These are phyloP conservation scores for Neurospora sp. DNA, from an alignment of 2,329 filamentous ascomycete species.

Conservation along the genomic window DNA sequence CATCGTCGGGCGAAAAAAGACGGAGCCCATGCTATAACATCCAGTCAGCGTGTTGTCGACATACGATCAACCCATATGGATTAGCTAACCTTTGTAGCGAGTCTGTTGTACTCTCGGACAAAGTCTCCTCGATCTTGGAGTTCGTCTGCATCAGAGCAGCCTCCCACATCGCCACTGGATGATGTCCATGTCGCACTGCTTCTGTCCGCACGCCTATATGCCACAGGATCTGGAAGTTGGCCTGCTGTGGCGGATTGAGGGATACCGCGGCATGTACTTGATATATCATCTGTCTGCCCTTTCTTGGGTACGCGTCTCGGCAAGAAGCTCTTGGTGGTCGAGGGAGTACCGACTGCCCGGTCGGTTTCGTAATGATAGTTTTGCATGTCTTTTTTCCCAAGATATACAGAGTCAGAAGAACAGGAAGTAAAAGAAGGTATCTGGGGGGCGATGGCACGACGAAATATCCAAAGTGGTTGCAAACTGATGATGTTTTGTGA, in stretches of 20 bases:
- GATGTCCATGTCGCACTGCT: slow-evolving; percentile 50
- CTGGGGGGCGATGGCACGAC: neutral
- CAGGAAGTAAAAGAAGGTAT: neutral
- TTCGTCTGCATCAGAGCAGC: slow-evolving; percentile 38
- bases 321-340: slow-evolving; percentile 4
- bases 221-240: slow-evolving; percentile 12
- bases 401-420: neutral
- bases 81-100: slow-evolving; percentile 43
- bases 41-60: slow-evolving; percentile 1
- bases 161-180: slow-evolving; percentile 39
- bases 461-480: neutral
- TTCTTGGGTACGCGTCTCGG: neutral
- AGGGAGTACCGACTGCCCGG: slow-evolving; percentile 3
- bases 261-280: slow-evolving; percentile 2
- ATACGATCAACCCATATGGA: too few species aligned
- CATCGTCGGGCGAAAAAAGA: slow-evolving; percentile 24
- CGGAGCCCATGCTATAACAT: slow-evolving; percentile 45
- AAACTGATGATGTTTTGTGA: neutral
- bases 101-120: slow-evolving; percentile 48
- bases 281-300: neutral
- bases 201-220: slow-evolving; percentile 10
- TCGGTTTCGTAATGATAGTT: slow-evolving; percentile 5
- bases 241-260: slow-evolving; percentile 8
- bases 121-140: slow-evolving; percentile 37
- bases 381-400: neutral